A percentile compares a stretch with the other conserved stretches of the same genome.
These are phyloP conservation scores for Eimeria brunetti DNA, from an alignment of 169 alveolate species.

Conservation along the genomic window DNA sequence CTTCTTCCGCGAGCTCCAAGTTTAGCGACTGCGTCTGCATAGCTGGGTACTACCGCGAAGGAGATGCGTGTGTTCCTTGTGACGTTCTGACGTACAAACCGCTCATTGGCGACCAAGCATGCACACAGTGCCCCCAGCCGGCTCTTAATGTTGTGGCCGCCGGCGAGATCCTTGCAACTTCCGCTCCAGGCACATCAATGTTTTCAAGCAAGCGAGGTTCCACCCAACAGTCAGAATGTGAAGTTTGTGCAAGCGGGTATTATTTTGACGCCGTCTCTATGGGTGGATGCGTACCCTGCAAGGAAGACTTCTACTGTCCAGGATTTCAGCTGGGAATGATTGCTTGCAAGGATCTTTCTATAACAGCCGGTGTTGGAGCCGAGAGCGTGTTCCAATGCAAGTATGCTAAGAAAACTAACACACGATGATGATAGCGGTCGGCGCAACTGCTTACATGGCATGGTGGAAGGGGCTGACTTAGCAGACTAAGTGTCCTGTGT, in stretches of 20 bases:
- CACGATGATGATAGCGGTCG: neutral
- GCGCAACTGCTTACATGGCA: neutral
- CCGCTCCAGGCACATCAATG: slow-evolving; percentile 57
- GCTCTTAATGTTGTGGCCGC: slow-evolving; percentile 44
- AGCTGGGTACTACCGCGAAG: slow-evolving; percentile 67
- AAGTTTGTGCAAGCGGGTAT: slow-evolving; percentile 74
- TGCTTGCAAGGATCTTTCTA: slow-evolving; percentile 47
- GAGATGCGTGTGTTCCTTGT: slow-evolving; percentile 69
- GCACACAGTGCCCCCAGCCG: slow-evolving; percentile 80
- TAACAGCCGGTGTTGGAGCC: slow-evolving; percentile 60
- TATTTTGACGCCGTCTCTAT: slow-evolving; percentile 59
- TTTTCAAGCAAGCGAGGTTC: slow-evolving; percentile 69
- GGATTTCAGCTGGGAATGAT: slow-evolving; percentile 41
- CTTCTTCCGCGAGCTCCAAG: slow-evolving; percentile 24
- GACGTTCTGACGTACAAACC: slow-evolving; percentile 67
- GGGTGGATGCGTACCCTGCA: slow-evolving; percentile 80
- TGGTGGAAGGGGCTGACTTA: neutral
- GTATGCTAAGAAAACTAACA: slow-evolving; percentile 16
- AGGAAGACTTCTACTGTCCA: slow-evolving; percentile 74
- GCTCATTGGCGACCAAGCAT: slow-evolving; percentile 57
- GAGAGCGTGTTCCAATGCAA: slow-evolving; percentile 73
- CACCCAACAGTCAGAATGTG: slow-evolving; percentile 67
- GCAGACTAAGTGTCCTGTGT: neutral
- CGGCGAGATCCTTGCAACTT: slow-evolving; percentile 51
- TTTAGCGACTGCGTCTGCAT: slow-evolving; percentile 70